Base-by-base conservation (phyloP, 805 yeast genomes). In the Metschnikowia gelsemii region DNA sequence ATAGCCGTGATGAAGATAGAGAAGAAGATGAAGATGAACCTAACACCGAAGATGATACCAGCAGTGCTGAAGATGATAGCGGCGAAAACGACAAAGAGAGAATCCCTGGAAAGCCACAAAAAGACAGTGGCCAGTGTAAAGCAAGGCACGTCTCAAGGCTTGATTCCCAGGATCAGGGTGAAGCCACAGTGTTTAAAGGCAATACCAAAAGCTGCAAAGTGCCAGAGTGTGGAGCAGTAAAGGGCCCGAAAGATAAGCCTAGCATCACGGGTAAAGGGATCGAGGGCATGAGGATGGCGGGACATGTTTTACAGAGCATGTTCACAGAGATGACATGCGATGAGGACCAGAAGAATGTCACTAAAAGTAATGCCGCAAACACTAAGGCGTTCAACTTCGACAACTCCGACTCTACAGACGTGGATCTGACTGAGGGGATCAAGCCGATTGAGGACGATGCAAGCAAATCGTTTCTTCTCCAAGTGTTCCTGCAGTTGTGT, bases 391-490 rank as follows among this genome's bases (percentile, higher is more conserved):
- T 36, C 2, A 34, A 14, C 16, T 43, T 45, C 20, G 44, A 45
- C 30, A 38, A 28, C 30, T 42, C 45, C 8, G 49, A 45, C 35
- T 45, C 49, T 4, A 45, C 49, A 8, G 49, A 45, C 25, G 49
- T 45, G 21, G 49, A 45, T 8, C 49, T 45, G 46, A 30, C 9
- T 8, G 32, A 14, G 2, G 49, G 42, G 2, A 23, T 20, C 12
- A 38, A 38, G 28, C n/a, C n/a, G n/a, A n/a, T n/a, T n/a, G n/a
- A n/a, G n/a, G n/a, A n/a, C n/a, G 25, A 21, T 17, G 33, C 21
- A 2, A 31, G 32, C 5, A 35, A 34, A 5, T 4, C n/a, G 26
- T 29, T 35, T 32, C 26, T 42, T 11, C 30, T 31, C 22, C 36
- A 36, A 16, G 25, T 46, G 8, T 46, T 42, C 29, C 38, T 32